These are phyloP conservation scores for Hericium alpestre DNA, from an alignment of 768 basidiomycete species.

Conservation along the genomic window DNA sequence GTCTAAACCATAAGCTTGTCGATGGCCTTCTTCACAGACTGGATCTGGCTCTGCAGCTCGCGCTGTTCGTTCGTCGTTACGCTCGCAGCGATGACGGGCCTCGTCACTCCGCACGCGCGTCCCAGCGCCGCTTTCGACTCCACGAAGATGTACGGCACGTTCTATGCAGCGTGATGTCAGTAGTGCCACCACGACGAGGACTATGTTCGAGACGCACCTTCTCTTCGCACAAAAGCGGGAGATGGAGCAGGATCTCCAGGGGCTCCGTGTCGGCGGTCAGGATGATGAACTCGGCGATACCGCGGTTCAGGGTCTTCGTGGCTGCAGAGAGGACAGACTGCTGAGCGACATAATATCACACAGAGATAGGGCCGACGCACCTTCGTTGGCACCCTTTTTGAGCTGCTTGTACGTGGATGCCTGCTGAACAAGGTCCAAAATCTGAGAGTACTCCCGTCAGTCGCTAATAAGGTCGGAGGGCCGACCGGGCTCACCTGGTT, in stretches of 20 bases:
- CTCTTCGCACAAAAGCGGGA: constrained; percentile 95
- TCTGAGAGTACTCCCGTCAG: constrained; percentile 33
- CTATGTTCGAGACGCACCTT: constrained; percentile 44
- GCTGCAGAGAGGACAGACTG: too few species aligned
- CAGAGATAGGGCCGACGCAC: too few species aligned
- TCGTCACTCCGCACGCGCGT: constrained; percentile 88
- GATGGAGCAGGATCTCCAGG: constrained; percentile 92
- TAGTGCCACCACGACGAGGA: neutral
- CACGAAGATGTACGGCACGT: constrained; percentile 93
- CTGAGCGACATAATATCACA: too few species aligned
- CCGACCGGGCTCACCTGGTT: constrained; percentile 53
- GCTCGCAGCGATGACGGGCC: constrained; percentile 91
- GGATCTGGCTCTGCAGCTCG: constrained; percentile 84
- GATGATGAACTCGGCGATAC: constrained; percentile 95
- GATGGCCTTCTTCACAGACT: constrained; percentile 71
- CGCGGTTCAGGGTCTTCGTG: constrained; percentile 96
- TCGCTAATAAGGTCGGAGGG: neutral
- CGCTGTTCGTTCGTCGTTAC: constrained; percentile 94
- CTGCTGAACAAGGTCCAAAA: constrained; percentile 91
- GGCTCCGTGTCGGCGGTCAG: constrained; percentile 96
- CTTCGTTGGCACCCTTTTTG: constrained; percentile 99
- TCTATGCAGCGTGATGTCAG: constrained; percentile 33
- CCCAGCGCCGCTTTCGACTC: constrained; percentile 95
- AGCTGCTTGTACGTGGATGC: constrained; percentile 96
- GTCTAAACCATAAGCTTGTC: constrained; percentile 51